Percentiles rank a stretch among this genome's conserved stretches.
phyloP scores from a whole-genome alignment of 352 stramenopile species.

The Globisporangium uncinulatum region DNA sequence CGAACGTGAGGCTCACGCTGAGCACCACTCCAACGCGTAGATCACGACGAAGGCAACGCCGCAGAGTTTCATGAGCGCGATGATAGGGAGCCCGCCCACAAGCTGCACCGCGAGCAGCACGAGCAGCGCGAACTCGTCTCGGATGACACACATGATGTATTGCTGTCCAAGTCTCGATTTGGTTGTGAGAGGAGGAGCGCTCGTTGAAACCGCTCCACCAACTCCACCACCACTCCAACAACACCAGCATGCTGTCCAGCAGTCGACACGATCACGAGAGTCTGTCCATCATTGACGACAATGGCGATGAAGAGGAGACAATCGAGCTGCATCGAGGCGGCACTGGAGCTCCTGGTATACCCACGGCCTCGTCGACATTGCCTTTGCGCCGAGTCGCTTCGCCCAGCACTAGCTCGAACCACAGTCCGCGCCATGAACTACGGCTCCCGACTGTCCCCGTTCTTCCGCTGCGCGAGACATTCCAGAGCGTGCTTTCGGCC shows the following conservation, averaged over 20 bases:
- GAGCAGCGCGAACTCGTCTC: slow-evolving; percentile 42
- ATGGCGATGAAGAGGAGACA: slow-evolving; percentile 32
- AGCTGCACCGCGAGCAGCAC: slow-evolving; percentile 33
- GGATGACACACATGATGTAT: slow-evolving; percentile 31
- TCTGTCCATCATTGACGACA: slow-evolving; percentile 15
- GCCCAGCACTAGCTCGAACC: slow-evolving; percentile 8
- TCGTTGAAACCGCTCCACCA: no score
- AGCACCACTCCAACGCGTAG: slow-evolving; percentile 30
- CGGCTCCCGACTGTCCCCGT: slow-evolving; percentile 5
- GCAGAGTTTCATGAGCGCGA: slow-evolving; percentile 45
- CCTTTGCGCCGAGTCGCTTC: neutral
- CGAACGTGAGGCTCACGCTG: slow-evolving; percentile 37
- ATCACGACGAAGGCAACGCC: slow-evolving; percentile 28
- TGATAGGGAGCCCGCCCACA: slow-evolving; percentile 31
- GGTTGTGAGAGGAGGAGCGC: neutral
- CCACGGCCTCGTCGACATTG: neutral
- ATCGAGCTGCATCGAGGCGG: slow-evolving; percentile 23
- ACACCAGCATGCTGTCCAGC: neutral
- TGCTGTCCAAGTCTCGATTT: neutral
- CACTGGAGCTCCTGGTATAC: slow-evolving; percentile 10
- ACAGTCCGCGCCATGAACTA: slow-evolving; percentile 3
- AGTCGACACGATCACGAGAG: slow-evolving; percentile 1
- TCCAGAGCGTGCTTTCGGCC: slow-evolving; percentile 20
- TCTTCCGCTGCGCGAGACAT: slow-evolving; percentile 16
- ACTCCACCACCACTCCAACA: neutral